phyloP scores from a whole-genome alignment of 139 green algal genomes.

The Coccomyxa sp. region DNA sequence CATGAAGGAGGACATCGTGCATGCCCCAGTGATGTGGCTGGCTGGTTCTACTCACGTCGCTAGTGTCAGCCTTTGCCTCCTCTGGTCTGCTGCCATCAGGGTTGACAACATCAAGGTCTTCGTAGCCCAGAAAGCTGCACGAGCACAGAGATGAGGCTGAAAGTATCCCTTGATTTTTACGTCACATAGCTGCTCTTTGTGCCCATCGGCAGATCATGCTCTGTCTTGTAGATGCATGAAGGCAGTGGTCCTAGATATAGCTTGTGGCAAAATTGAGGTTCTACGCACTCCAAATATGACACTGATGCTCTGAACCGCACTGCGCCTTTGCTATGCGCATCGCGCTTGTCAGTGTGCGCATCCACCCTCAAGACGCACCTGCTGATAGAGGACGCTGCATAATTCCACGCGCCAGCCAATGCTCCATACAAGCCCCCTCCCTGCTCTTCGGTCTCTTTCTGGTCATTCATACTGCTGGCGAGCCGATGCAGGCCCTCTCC shows the following conservation, averaged over 20 bases:
- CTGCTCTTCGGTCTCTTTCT: not conserved
- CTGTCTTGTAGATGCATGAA: not conserved
- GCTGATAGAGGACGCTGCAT: conserved; percentile 3
- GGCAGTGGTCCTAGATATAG: not conserved
- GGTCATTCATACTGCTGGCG: not conserved
- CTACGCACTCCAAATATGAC: too few species aligned
- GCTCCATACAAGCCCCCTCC: not conserved
- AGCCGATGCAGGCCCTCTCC: too few species aligned
- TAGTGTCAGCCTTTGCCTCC: conserved; percentile 10
- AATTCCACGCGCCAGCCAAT: conserved; percentile 4
- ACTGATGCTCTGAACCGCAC: not conserved
- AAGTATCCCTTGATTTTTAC: not conserved
- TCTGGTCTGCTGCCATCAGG: conserved; percentile 36
- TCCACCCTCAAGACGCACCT: too few species aligned
- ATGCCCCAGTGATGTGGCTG: too few species aligned
- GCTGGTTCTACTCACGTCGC: conserved; percentile 20
- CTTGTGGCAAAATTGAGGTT: too few species aligned
- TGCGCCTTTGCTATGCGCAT: not conserved
- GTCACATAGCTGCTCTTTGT: too few species aligned
- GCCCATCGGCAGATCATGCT: not conserved
- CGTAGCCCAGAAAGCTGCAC: conserved; percentile 51
- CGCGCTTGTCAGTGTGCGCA: too few species aligned
- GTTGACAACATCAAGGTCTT: conserved; percentile 58
- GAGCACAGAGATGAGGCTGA: not conserved
- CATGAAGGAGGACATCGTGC: too few species aligned